Evolutionary conservation across 2,329 filamentous ascomycete species (phyloP).

Genomic region (Chaetomium olivaceum): DNA sequence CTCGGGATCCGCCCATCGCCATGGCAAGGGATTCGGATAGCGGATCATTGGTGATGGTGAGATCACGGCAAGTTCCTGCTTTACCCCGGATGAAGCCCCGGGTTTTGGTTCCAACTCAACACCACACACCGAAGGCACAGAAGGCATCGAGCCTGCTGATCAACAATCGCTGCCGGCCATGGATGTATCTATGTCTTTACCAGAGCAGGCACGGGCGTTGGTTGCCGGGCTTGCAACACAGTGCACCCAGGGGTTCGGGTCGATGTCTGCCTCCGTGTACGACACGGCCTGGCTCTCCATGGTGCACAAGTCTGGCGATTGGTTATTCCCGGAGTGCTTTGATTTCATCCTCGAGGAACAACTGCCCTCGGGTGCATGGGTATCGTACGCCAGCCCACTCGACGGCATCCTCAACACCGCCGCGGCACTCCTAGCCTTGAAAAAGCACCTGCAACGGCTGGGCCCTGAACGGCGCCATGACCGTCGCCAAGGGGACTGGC

Average conservation of each 20-base stretch:
- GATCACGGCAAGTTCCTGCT: not conserved
- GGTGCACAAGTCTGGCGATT: not conserved
- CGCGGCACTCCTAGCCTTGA: not conserved
- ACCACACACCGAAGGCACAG: not conserved
- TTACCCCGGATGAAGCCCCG: not conserved
- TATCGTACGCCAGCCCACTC: not conserved
- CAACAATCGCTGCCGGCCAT: not conserved
- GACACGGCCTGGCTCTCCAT: constrained; percentile 1
- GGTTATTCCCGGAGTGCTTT: not conserved
- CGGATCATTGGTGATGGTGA: not conserved
- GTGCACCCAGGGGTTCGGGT: not conserved
- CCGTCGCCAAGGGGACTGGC: not conserved
- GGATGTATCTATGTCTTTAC: not conserved
- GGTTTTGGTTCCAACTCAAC: not conserved
- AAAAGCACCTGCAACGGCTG: not conserved
- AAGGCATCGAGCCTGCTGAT: not conserved
- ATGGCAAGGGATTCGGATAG: not conserved
- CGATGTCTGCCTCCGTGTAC: not conserved
- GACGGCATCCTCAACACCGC: not conserved
- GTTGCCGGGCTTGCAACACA: not conserved
- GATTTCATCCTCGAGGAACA: not conserved
- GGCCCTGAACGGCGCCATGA: not conserved
- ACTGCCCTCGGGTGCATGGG: not conserved
- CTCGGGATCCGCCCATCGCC: not conserved
- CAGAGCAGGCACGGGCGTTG: not conserved